Evolutionary conservation across 805 yeast species (phyloP), one percentile per base, ranked within the genome.

Genomic region (Citeromyces nyonsensis): DNA sequence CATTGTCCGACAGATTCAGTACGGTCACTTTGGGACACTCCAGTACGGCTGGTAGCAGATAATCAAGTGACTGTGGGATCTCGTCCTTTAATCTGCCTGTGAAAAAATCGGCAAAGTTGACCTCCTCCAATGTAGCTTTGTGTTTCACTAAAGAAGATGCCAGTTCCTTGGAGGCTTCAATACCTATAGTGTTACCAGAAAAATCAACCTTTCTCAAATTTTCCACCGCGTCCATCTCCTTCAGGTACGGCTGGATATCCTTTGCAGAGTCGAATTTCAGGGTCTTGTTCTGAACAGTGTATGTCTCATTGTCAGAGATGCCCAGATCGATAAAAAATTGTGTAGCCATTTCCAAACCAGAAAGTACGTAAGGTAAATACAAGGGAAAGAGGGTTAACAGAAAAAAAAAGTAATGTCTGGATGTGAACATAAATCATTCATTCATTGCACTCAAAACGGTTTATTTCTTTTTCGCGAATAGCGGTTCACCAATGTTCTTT

Each of bases 1-100:
- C 99, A 52, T 91, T 91, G 54, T 91, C 98, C 45, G 94, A 76
- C 40, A 91, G 63, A 53, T 91, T 81, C 37, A 91, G 61, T 26
- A 83, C 73, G 39, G 68, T 67, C 43, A 88, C 63, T 18, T 77
- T 67, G 32, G 76, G 69, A 43, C 83, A 75, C 40, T 69, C 54
- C 41, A 82, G 60, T 33, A 91, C 63, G 2, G 81, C 79, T 13
- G 85, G 80, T 39, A 86, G 69, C 40, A 91, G 61, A 41, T 65
- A 61, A 36, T 69, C 70, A 50, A 91, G 66, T 4, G 94, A 73
- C 40, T 73, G 69, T 13, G 96, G 97, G 40, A 91, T 93, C 57
- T 91, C 99, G 36, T 86, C 86, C 45, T 84, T 85, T 42, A 88
- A 69, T 50, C 99, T 71, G 9, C 97, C 94, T 18, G 97, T 91